Evolutionary conservation across 2,329 filamentous ascomycete species (phyloP).

Genomic region (Xylariaceae sp.): DNA sequence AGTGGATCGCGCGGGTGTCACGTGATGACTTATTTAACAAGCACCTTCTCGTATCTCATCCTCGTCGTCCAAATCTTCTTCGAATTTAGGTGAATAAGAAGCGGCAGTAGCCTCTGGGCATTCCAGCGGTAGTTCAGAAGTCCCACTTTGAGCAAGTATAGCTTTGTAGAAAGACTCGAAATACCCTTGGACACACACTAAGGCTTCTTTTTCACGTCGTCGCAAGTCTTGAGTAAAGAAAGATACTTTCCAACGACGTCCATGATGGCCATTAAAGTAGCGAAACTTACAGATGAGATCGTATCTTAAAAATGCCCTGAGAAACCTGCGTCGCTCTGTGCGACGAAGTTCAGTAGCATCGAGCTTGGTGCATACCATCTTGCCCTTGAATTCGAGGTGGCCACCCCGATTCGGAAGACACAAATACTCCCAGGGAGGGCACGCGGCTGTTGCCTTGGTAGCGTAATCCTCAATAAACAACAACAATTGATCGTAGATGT

Average conservation of each 20-base stretch:
- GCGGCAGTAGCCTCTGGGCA: background rate
- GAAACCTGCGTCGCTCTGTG: constrained; percentile 1
- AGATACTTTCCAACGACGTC: background rate
- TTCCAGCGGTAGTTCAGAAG: constrained; percentile 1
- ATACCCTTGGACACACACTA: constrained; percentile 2
- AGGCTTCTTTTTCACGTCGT: constrained; percentile 1
- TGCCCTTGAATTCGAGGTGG: background rate
- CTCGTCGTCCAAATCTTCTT: background rate
- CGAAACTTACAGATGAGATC: constrained; percentile 4
- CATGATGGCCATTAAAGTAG: background rate
- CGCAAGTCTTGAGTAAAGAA: background rate
- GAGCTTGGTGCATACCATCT: background rate
- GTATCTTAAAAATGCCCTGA: constrained; percentile 3
- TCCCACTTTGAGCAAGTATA: background rate
- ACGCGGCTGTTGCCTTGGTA: constrained; percentile 10
- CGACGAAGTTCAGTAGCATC: background rate
- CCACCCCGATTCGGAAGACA: constrained; percentile 4
- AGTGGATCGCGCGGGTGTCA: too few relatives aligned
- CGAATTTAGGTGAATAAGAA: background rate
- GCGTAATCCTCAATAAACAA: constrained; percentile 11
- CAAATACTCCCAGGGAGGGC: constrained; percentile 7
- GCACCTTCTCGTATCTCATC: background rate
- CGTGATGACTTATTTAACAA: too few relatives aligned
- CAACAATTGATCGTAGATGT: constrained; percentile 3
- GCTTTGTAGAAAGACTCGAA: constrained; percentile 3